These are phyloP conservation scores for Podaxis sp. DNA, from an alignment of 768 basidiomycete genomes.

Conservation along the genomic window DNA sequence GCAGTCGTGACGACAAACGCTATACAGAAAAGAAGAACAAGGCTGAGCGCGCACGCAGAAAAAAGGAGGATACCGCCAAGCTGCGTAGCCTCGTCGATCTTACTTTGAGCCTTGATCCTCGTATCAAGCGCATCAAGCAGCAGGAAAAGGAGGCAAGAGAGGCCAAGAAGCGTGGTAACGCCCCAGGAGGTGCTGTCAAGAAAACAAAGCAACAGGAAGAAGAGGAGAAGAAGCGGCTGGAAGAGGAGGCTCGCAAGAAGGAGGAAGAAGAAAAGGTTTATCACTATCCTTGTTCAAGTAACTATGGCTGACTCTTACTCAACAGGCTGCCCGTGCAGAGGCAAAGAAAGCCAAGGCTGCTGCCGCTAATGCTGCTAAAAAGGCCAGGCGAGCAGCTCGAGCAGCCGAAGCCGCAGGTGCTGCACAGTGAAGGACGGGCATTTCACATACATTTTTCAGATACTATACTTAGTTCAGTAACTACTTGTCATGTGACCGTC, in stretches of 20 bases:
- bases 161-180: slow-evolving; percentile 70
- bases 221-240: slow-evolving; percentile 72
- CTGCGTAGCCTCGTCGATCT: slow-evolving; percentile 85
- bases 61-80: slow-evolving; percentile 96
- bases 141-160: slow-evolving; percentile 94
- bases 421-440: background rate
- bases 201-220: slow-evolving; percentile 74
- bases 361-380: slow-evolving; percentile 89
- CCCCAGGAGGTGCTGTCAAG: slow-evolving; percentile 54
- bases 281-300: background rate
- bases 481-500: background rate
- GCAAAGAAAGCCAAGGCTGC: slow-evolving; percentile 85
- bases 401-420: slow-evolving; percentile 37
- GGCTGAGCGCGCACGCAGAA: slow-evolving; percentile 89
- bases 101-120: slow-evolving; percentile 80
- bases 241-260: slow-evolving; percentile 69
- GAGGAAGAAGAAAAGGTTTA: slow-evolving; percentile 84
- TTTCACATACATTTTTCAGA: too few species aligned
- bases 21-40: slow-evolving; percentile 99
- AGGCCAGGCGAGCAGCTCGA: slow-evolving; percentile 70
- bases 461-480: background rate
- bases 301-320: slow-evolving; percentile 2
- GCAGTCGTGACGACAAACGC: slow-evolving; percentile 95
- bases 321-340: slow-evolving; percentile 59
- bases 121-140: slow-evolving; percentile 96